These are phyloP conservation scores for Pythium rhizo-oryzae DNA, from an alignment of 352 stramenopile genomes.

Conservation along the genomic window DNA sequence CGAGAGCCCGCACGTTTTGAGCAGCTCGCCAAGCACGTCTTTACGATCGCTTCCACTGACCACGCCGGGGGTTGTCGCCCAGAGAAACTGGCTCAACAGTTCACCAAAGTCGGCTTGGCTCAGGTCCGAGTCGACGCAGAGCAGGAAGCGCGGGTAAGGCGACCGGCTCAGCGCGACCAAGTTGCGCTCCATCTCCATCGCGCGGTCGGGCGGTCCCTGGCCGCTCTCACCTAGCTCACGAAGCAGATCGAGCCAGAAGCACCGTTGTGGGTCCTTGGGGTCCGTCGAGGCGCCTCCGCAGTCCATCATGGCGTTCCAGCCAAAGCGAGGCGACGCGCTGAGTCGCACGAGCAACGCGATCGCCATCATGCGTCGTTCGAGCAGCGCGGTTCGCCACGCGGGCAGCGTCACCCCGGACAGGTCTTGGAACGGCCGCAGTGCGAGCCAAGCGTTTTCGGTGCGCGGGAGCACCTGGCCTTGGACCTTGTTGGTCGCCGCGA, in stretches of 20 bases:
- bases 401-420: slow-evolving; percentile 2
- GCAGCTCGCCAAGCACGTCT: neutral
- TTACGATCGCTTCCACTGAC: neutral
- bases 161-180: slow-evolving; percentile 14
- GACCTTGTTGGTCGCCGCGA: neutral
- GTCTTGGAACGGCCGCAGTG: slow-evolving; percentile 15
- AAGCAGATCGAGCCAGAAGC: slow-evolving; percentile 12
- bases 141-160: slow-evolving; percentile 10
- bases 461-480: neutral
- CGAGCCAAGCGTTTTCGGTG: slow-evolving; percentile 11
- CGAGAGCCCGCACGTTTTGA: neutral
- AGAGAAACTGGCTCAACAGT: slow-evolving; percentile 8
- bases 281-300: neutral
- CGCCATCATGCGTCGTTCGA: slow-evolving; percentile 4
- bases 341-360: slow-evolving; percentile 9
- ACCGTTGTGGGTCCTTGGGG: neutral
- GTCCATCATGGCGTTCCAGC: slow-evolving; percentile 11
- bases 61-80: neutral
- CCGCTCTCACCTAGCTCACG: neutral
- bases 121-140: slow-evolving; percentile 9
- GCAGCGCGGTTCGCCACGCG: neutral
- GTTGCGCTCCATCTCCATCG: slow-evolving; percentile 10
- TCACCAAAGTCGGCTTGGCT: slow-evolving; percentile 5
- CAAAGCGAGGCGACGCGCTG: neutral
- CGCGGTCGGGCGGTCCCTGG: neutral